phyloP scores from a whole-genome alignment of 257 asterid genomes.

The Oldenlandia corymbosa region DNA sequence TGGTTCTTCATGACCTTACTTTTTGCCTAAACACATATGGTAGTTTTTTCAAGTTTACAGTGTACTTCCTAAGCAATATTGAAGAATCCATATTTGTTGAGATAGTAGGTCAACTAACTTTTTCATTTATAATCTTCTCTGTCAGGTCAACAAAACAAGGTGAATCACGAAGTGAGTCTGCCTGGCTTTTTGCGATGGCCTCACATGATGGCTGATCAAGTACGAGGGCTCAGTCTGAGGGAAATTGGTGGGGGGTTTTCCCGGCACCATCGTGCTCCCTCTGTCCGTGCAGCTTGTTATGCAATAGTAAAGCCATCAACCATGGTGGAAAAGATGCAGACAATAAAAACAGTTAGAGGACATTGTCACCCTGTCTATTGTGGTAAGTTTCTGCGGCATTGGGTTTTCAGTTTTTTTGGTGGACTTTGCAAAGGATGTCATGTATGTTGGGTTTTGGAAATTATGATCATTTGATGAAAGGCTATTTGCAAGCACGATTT shows the following conservation, averaged over 20 bases:
- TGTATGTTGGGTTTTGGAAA: no score
- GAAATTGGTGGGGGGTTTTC: slow-evolving; percentile 95
- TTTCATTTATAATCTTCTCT: slow-evolving; percentile 28
- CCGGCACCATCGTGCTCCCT: slow-evolving; percentile 92
- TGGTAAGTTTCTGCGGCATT: slow-evolving; percentile 34
- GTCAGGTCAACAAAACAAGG: slow-evolving; percentile 57
- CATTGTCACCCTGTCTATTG: slow-evolving; percentile 95
- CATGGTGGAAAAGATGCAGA: slow-evolving; percentile 93
- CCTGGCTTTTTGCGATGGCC: slow-evolving; percentile 89
- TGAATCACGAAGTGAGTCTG: slow-evolving; percentile 34
- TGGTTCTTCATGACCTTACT: neutral
- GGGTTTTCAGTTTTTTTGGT: neutral
- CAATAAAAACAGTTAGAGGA: slow-evolving; percentile 65
- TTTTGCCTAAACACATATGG: neutral
- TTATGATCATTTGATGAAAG: neutral
- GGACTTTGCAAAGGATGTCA: neutral
- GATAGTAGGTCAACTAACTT: neutral
- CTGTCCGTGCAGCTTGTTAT: slow-evolving; percentile 84
- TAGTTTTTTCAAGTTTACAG: neutral
- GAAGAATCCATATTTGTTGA: neutral
- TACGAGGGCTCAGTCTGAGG: slow-evolving; percentile 80
- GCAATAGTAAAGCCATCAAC: slow-evolving; percentile 92
- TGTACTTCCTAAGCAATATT: neutral
- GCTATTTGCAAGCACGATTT: neutral
- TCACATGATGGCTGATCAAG: slow-evolving; percentile 82